These are phyloP conservation scores for Aspergillus ochraceoroseus DNA, from an alignment of 2,329 filamentous ascomycete species.

Conservation along the genomic window DNA sequence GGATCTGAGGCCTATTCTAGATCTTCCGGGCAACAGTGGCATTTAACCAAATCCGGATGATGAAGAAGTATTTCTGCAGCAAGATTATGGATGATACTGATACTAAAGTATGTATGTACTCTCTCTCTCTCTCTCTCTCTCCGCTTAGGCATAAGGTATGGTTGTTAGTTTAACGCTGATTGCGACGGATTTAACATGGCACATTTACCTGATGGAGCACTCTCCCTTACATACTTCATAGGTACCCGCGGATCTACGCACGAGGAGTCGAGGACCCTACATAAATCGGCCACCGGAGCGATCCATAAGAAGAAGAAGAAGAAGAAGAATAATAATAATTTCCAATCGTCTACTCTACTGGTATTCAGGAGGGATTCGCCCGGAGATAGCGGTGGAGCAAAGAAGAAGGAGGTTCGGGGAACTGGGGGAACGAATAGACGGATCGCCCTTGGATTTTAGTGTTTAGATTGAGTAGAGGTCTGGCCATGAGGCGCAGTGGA, in stretches of 20 bases:
- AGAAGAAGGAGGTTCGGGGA: neutral
- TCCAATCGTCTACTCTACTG: neutral
- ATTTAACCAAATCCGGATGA: conserved; percentile 2
- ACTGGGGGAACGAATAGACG: neutral
- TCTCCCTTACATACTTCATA: too few relatives aligned
- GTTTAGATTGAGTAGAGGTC: neutral
- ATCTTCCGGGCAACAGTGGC: conserved; percentile 1
- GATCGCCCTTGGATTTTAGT: neutral
- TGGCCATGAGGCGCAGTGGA: neutral
- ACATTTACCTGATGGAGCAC: too few relatives aligned
- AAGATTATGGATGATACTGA: neutral
- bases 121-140: too few relatives aligned
- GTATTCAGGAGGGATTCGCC: neutral
- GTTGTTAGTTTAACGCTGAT: conserved; percentile 4
- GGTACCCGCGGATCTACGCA: too few relatives aligned
- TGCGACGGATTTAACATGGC: too few relatives aligned
- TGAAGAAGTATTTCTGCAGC: too few relatives aligned
- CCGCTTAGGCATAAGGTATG: too few relatives aligned
- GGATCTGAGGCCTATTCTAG: conserved; percentile 2
- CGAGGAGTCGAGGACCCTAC: too few relatives aligned
- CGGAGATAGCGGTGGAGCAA: neutral
- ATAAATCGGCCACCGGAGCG: too few relatives aligned
- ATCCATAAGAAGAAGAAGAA: too few relatives aligned
- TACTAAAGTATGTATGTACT: too few relatives aligned
- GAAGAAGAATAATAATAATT: too few relatives aligned